Percentiles rank a stretch among this genome's conserved stretches.
Conservation (phyloP, 108 stramenopile species). For the Halocafeteria seosinensis region DNA sequence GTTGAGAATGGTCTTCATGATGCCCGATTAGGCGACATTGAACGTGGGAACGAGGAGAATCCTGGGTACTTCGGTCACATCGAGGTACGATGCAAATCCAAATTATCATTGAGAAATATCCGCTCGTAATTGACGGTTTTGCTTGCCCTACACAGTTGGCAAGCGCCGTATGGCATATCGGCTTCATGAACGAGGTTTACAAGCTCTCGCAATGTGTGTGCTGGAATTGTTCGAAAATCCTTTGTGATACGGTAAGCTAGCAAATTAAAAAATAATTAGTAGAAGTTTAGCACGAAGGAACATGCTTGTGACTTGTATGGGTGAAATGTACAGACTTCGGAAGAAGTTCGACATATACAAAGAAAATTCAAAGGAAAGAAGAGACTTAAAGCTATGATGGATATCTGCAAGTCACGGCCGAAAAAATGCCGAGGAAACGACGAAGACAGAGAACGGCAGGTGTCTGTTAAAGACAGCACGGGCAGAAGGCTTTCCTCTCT, state of each 20-base stretch:
- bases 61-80: slow-evolving; percentile 97
- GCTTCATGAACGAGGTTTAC: slow-evolving; percentile 65
- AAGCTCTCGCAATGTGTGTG: slow-evolving; percentile 82
- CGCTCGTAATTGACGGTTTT: not conserved
- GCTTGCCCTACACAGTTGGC: slow-evolving; percentile 30
- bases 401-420: not conserved
- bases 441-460: no score
- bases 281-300: no score
- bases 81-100: slow-evolving; percentile 24
- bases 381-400: not conserved
- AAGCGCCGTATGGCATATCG: slow-evolving; percentile 82
- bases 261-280: no score
- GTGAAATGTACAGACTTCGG: no score
- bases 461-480: no score
- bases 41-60: slow-evolving; percentile 54
- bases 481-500: no score
- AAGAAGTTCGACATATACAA: not conserved
- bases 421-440: not conserved
- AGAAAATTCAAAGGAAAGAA: not conserved
- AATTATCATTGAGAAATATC: slow-evolving; percentile 1
- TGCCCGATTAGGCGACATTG: slow-evolving; percentile 73
- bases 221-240: slow-evolving; percentile 66
- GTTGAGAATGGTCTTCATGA: slow-evolving; percentile 91
- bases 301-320: no score
- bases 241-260: slow-evolving; percentile 45